Evolutionary conservation across 2,329 filamentous ascomycete genomes (phyloP).

Genomic region (Aspergillus unguis): DNA sequence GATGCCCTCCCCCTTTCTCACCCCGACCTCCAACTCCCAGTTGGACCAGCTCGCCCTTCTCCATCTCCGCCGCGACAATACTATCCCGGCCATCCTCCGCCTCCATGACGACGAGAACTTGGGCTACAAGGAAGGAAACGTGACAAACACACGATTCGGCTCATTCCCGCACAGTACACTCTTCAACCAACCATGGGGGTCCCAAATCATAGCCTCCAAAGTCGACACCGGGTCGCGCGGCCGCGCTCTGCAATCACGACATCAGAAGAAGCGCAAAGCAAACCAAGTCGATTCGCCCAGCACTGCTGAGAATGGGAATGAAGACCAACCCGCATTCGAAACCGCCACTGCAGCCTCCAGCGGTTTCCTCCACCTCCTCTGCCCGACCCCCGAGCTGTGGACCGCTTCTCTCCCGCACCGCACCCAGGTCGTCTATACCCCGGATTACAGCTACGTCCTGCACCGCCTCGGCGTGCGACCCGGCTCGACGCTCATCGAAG

Average conservation of each 20-base stretch:
- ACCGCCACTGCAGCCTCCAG: slow-evolving; percentile 40
- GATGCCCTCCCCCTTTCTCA: slow-evolving; percentile 72
- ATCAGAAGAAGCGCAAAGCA: slow-evolving; percentile 51
- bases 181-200: slow-evolving; percentile 80
- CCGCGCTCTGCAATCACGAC: slow-evolving; percentile 65
- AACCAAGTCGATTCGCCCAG: slow-evolving; percentile 39
- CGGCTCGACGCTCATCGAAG: slow-evolving; percentile 48
- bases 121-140: slow-evolving; percentile 72
- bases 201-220: slow-evolving; percentile 81
- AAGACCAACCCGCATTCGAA: slow-evolving; percentile 14
- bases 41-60: slow-evolving; percentile 73
- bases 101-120: slow-evolving; percentile 60
- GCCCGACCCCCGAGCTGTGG: slow-evolving; percentile 51
- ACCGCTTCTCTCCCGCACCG: slow-evolving; percentile 50
- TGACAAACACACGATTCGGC: slow-evolving; percentile 89
- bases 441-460: slow-evolving; percentile 53
- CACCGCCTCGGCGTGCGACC: slow-evolving; percentile 47
- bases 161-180: slow-evolving; percentile 80
- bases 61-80: slow-evolving; percentile 82
- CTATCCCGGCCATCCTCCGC: slow-evolving; percentile 70
- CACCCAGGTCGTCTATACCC: slow-evolving; percentile 53
- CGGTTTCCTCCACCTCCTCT: slow-evolving; percentile 49
- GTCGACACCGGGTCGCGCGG: slow-evolving; percentile 88
- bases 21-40: slow-evolving; percentile 61
- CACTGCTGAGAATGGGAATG: slow-evolving; percentile 18